Evolutionary conservation across 331 rosid genomes (phyloP).

Genomic region (Acacia pycnantha): DNA sequence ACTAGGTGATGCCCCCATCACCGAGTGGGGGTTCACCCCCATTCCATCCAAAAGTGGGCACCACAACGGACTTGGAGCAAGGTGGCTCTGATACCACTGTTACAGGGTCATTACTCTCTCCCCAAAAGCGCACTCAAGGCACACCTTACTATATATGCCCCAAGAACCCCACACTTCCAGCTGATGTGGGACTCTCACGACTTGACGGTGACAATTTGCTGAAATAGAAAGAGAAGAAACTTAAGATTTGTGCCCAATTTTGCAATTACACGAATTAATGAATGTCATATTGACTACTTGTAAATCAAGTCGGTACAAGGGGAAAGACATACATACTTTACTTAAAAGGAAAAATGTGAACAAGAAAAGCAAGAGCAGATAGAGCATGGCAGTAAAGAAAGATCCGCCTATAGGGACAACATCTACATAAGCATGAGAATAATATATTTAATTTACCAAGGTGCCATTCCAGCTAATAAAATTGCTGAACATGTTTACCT

Average conservation of each 20-base stretch:
- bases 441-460: constrained; percentile 5
- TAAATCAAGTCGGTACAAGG: background rate
- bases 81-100: too few species aligned
- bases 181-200: too few species aligned
- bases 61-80: too few species aligned
- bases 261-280: background rate
- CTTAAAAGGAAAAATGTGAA: background rate
- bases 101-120: too few species aligned
- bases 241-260: background rate
- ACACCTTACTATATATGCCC: too few species aligned
- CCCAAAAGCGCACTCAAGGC: too few species aligned
- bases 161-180: too few species aligned
- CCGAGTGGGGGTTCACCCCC: too few species aligned
- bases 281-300: constrained; percentile 11
- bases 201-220: background rate
- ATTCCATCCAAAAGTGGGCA: too few species aligned
- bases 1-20: too few species aligned
- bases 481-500: constrained; percentile 12
- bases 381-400: constrained; percentile 14
- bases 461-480: constrained; percentile 12
- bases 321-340: background rate
- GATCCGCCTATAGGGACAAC: background rate
- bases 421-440: constrained; percentile 2
- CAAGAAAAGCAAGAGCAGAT: constrained; percentile 1
- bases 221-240: constrained; percentile 25